Percentiles rank a stretch among this genome's conserved stretches.
phyloP scores from a whole-genome alignment of 208 protist genomes.

The Acanthamoeba sp. region DNA sequence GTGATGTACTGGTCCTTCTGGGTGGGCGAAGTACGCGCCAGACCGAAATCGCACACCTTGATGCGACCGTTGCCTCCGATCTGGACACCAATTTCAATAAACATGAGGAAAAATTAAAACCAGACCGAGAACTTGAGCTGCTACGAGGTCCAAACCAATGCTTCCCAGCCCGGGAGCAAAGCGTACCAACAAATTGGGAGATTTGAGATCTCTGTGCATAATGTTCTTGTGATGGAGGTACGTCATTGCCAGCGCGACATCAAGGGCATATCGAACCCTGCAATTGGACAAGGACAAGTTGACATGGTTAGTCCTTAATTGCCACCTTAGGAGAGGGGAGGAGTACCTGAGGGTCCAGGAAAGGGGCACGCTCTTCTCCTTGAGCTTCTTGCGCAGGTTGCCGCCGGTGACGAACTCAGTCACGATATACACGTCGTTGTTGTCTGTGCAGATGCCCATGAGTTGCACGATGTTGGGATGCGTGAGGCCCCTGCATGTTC shows the following conservation, averaged over 20 bases:
- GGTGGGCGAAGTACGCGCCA: slow-evolving; percentile 18
- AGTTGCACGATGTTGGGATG: slow-evolving; percentile 75
- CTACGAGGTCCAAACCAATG: too few species aligned
- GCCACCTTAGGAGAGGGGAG: neutral
- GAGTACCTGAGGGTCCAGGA: slow-evolving; percentile 29
- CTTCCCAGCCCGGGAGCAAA: too few species aligned
- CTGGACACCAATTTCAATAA: neutral
- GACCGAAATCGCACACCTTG: slow-evolving; percentile 67
- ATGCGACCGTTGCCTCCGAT: neutral
- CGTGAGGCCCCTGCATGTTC: slow-evolving; percentile 4
- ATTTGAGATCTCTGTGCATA: slow-evolving; percentile 67
- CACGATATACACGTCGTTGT: slow-evolving; percentile 60
- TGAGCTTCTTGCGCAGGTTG: slow-evolving; percentile 65
- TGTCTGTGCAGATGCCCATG: slow-evolving; percentile 62
- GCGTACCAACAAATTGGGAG: neutral
- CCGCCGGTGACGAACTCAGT: slow-evolving; percentile 64
- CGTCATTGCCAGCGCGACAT: slow-evolving; percentile 44
- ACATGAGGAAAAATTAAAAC: neutral
- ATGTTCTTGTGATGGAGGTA: slow-evolving; percentile 75
- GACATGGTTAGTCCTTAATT: too few species aligned
- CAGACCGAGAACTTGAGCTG: neutral
- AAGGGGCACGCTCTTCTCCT: slow-evolving; percentile 54
- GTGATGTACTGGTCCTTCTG: slow-evolving; percentile 55
- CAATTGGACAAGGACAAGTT: too few species aligned
- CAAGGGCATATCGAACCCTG: slow-evolving; percentile 6